Conservation (phyloP, 208 protist species). For the Acanthamoeba lenticulata region DNA sequence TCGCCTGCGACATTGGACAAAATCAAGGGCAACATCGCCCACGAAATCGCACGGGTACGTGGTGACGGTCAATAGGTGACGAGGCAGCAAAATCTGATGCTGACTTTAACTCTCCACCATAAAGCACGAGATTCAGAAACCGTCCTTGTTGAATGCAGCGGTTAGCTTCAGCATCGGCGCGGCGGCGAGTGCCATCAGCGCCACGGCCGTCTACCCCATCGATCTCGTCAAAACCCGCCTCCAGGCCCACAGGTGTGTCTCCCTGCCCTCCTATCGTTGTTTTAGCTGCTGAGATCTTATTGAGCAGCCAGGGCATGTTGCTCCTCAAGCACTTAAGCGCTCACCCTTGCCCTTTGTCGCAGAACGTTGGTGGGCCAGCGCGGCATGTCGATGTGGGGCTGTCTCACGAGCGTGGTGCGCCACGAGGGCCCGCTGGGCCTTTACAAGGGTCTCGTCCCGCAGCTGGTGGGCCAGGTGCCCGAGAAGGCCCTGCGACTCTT, state of each 20-base stretch:
- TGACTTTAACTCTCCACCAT: neutral
- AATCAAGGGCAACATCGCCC: neutral
- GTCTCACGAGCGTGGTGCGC: neutral
- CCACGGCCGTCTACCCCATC: conserved; percentile 85
- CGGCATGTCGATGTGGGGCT: neutral
- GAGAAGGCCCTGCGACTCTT: conserved; percentile 87
- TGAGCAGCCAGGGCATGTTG: too few relatives aligned
- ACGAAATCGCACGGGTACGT: neutral
- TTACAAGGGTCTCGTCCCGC: conserved; percentile 81
- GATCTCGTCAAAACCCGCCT: conserved; percentile 86
- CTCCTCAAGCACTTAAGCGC: too few relatives aligned
- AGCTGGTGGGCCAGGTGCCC: conserved; percentile 85
- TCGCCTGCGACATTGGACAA: neutral
- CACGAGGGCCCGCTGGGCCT: conserved; percentile 76
- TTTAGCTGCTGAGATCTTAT: neutral
- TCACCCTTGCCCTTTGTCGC: too few relatives aligned
- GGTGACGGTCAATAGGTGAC: too few relatives aligned
- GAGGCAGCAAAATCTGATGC: too few relatives aligned
- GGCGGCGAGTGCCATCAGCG: conserved; percentile 31
- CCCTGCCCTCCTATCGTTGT: neutral
- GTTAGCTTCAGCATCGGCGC: conserved; percentile 19
- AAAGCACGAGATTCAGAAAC: neutral
- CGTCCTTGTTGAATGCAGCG: neutral
- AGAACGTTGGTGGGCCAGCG: neutral
- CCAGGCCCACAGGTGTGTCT: conserved; percentile 81